Evolutionary conservation across 148 eudicot genomes (phyloP), one percentile per base, ranked within the genome.

Genomic region (Fagopyrum esculentum): DNA sequence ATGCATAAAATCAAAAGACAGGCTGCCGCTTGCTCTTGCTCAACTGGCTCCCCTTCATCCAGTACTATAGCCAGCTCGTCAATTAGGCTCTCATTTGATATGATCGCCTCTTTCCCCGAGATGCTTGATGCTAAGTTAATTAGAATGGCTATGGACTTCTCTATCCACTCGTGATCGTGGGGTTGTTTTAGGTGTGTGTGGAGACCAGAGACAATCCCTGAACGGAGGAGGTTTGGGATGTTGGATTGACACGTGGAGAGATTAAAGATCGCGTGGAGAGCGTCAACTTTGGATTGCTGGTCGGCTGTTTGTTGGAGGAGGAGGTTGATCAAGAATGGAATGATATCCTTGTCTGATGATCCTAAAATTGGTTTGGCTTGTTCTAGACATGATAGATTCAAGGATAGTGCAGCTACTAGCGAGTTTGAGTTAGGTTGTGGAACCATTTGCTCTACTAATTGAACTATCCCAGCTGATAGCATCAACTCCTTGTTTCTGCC

Each of bases 401-500:
- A 83, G 82, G 84, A 92, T 47, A 95, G 97, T 56, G 98, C 99
- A 35, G 96, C 90, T 60, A 86, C 89, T 48, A 92, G 80, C 80
- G 87, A 91, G 40, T 82, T 71, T 43, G 92, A 84, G 45, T 77
- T 79, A 3, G 86, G 82, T 77, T 86, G 80, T 4, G 77, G 76
- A 22, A 81, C 81, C 92, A 95, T 95, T 75, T 87, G 76, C 71
- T 83, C 90, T 51, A 95, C 79, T 74, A 87, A 60, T 22, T 91
- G 78, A 73, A 92, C 82, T 51, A 92, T 85, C 56, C 93, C 97
- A 0, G 88, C 92, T 7, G 87, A 83, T 81, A 95, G 52, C 94
- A 95, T 90, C 82, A 89, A 60, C 74, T 95, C 94, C 85, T 92
- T 92, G 90, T 95, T 95, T 83, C 99, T 95, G 89, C 66, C 80